Evolutionary conservation across 805 yeast genomes (phyloP).

Genomic region (Wilhelminamyces savonicus): DNA sequence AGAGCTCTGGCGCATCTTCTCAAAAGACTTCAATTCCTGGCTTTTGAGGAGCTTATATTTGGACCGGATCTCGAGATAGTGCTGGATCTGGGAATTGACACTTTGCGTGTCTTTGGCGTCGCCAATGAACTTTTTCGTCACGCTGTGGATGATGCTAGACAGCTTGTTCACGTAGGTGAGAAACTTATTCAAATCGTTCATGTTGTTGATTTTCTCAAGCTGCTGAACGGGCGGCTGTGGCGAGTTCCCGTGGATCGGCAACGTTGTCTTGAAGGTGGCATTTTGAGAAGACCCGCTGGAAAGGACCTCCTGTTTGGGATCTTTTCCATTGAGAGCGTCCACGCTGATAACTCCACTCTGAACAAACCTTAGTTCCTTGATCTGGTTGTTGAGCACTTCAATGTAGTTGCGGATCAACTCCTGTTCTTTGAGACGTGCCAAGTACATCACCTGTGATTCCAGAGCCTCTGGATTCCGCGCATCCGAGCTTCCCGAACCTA

Average conservation of each 20-base stretch:
- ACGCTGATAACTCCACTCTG: conserved; percentile 39
- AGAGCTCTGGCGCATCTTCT: not conserved
- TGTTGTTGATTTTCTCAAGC: conserved; percentile 31
- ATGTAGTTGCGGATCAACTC: conserved; percentile 36
- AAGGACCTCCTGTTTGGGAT: not conserved
- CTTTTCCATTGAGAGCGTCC: conserved; percentile 28
- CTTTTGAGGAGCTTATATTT: conserved; percentile 8
- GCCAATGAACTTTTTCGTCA: conserved; percentile 21
- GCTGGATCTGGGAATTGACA: conserved; percentile 10
- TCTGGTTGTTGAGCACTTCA: conserved; percentile 36
- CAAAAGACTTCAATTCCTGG: not conserved
- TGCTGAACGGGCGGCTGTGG: conserved; percentile 18
- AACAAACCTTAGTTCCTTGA: conserved; percentile 36
- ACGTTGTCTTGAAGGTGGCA: not conserved
- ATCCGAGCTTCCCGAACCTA: not conserved
- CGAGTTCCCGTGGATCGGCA: not conserved
- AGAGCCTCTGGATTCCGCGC: conserved; percentile 12
- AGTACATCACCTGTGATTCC: conserved; percentile 24
- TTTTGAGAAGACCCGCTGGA: not conserved
- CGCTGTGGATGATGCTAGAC: conserved; percentile 32
- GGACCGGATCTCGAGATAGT: conserved; percentile 14
- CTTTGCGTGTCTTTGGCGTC: conserved; percentile 2
- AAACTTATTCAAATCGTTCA: conserved; percentile 35
- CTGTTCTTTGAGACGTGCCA: conserved; percentile 36
- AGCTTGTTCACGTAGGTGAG: conserved; percentile 31